These are phyloP conservation scores for Pseudisothecium myosuroides DNA, from an alignment of 225 moss, liverwort and hornwort species.

Conservation along the genomic window DNA sequence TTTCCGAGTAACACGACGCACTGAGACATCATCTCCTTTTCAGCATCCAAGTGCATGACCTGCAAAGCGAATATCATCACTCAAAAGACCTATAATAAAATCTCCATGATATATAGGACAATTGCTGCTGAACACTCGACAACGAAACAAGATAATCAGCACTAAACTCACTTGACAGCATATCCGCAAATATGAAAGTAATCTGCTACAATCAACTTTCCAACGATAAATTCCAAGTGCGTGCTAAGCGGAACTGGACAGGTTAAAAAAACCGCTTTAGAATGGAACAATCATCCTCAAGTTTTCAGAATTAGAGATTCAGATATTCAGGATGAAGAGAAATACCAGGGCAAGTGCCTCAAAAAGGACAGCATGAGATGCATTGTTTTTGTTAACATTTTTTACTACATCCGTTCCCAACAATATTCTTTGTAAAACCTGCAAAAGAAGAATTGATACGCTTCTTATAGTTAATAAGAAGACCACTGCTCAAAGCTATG, in stretches of 20 bases:
- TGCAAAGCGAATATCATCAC: constrained; percentile 7
- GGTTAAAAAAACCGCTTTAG: background rate
- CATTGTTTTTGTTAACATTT: constrained; percentile 98
- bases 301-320: background rate
- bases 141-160: background rate
- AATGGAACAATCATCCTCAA: background rate
- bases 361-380: constrained; percentile 97
- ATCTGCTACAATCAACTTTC: background rate
- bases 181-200: background rate
- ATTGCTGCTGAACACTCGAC: background rate
- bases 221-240: background rate
- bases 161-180: background rate
- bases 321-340: background rate
- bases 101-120: background rate
- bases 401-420: constrained; percentile 96
- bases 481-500: background rate
- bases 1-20: constrained; percentile 86
- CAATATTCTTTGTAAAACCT: constrained; percentile 88
- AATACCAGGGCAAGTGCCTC: constrained; percentile 90
- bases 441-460: background rate
- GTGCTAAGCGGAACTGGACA: background rate
- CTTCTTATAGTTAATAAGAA: background rate
- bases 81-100: background rate
- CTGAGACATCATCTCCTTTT: constrained; percentile 95
- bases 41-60: constrained; percentile 99